Conservation (phyloP, 805 yeast species). For the Ogataea ramenticola region DNA sequence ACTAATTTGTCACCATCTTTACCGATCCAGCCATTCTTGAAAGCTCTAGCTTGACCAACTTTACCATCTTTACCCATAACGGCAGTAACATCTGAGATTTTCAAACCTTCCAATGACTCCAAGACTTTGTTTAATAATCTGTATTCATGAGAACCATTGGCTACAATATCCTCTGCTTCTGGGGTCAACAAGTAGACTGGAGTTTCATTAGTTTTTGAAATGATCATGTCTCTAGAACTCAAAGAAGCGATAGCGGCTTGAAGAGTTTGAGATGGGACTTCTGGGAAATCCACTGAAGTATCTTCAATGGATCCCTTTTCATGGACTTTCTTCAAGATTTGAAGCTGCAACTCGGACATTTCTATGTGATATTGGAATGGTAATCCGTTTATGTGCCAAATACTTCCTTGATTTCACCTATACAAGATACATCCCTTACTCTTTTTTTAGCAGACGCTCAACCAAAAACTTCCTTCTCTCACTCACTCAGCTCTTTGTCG, state of each 20-base stretch:
- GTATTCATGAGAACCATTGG: constrained; percentile 85
- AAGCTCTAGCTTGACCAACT: constrained; percentile 95
- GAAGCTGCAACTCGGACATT: constrained; percentile 66
- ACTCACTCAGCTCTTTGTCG: no score
- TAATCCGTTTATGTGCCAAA: no score
- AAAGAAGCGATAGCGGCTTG: constrained; percentile 85
- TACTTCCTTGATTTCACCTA: no score
- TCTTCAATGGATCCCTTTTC: constrained; percentile 57
- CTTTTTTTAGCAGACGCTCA: no score
- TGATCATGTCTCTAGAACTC: constrained; percentile 75
- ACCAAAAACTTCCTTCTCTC: no score
- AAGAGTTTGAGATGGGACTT: constrained; percentile 52
- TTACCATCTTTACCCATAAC: constrained; percentile 79
- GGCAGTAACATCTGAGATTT: constrained; percentile 65
- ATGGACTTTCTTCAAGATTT: constrained; percentile 58
- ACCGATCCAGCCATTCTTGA: constrained; percentile 93
- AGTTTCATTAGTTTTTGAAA: constrained; percentile 62
- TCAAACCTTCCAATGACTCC: constrained; percentile 69
- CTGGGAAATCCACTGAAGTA: constrained; percentile 62
- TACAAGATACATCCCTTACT: no score
- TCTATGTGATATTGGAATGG: neutral
- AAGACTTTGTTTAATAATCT: constrained; percentile 71
- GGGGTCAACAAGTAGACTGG: constrained; percentile 69
- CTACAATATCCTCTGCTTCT: constrained; percentile 77
- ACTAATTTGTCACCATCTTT: constrained; percentile 81